These are phyloP conservation scores for Hymenoscyphus repandus DNA, from an alignment of 2,329 filamentous ascomycete species.

Conservation along the genomic window DNA sequence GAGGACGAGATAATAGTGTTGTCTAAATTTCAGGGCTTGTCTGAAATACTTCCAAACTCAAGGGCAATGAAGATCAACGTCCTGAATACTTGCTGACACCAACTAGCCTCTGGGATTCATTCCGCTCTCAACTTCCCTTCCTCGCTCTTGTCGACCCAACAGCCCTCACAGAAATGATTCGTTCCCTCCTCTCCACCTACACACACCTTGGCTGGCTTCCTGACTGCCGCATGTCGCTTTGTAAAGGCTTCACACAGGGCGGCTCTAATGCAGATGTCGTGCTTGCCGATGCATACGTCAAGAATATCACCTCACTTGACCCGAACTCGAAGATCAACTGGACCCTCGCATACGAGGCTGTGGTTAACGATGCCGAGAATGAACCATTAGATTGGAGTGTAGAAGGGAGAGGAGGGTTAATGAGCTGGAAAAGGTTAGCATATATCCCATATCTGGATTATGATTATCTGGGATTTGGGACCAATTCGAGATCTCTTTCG, in stretches of 20 bases:
- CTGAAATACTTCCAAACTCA: not conserved
- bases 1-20: no score
- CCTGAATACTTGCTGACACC: not conserved
- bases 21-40: no score
- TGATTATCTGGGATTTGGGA: conserved; percentile 60
- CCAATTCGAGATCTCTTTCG: conserved; percentile 64
- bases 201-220: conserved; percentile 48
- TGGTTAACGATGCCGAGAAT: conserved; percentile 53
- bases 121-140: conserved; percentile 63
- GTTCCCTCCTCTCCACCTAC: conserved; percentile 70
- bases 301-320: conserved; percentile 45
- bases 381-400: conserved; percentile 62
- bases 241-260: conserved; percentile 69
- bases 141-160: conserved; percentile 63
- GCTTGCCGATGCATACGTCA: conserved; percentile 63
- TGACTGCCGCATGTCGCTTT: conserved; percentile 56
- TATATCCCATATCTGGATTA: conserved; percentile 69
- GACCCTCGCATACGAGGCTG: conserved; percentile 63
- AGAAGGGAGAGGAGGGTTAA: conserved; percentile 64
- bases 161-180: conserved; percentile 59
- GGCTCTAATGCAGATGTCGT: conserved; percentile 71
- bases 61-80: not conserved
- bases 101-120: conserved; percentile 65
- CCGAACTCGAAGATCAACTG: conserved; percentile 52
- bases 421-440: conserved; percentile 64